A percentile compares a stretch with the other conserved stretches of the same genome.
These are phyloP conservation scores for Mortierella sp. DNA, from an alignment of 371 early-diverging fungal species.

Conservation along the genomic window DNA sequence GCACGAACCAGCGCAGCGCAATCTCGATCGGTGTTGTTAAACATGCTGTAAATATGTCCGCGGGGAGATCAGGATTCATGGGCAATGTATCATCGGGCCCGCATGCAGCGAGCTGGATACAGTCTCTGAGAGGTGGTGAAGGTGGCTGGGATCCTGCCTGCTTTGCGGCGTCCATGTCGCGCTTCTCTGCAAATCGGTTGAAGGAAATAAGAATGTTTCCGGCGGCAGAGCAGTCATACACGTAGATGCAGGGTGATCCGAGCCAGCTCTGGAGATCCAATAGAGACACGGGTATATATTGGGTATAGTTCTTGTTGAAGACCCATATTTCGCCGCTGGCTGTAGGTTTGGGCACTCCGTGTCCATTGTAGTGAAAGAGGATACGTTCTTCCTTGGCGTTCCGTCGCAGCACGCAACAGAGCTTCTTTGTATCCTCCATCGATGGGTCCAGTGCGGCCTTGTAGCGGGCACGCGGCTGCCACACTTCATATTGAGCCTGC, in stretches of 20 bases:
- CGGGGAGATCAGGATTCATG: slow-evolving; percentile 94
- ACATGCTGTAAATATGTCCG: slow-evolving; percentile 96
- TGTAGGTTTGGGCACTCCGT: slow-evolving; percentile 97
- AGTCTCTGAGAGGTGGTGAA: slow-evolving; percentile 77
- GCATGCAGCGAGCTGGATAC: slow-evolving; percentile 96
- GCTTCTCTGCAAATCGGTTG: slow-evolving; percentile 86
- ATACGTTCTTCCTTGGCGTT: slow-evolving; percentile 94
- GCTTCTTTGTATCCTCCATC: slow-evolving; percentile 91
- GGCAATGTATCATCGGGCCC: slow-evolving; percentile 87
- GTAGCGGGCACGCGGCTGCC: slow-evolving; percentile 90
- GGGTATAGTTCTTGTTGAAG: slow-evolving; percentile 96
- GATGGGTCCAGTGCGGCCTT: slow-evolving; percentile 89
- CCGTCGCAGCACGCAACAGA: slow-evolving; percentile 83
- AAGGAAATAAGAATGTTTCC: slow-evolving; percentile 92
- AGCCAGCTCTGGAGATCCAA: slow-evolving; percentile 94
- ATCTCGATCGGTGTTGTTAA: slow-evolving; percentile 96
- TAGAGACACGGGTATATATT: slow-evolving; percentile 95
- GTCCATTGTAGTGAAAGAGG: slow-evolving; percentile 98
- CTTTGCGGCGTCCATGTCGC: slow-evolving; percentile 76
- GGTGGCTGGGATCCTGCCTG: slow-evolving; percentile 39
- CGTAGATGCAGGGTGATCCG: slow-evolving; percentile 95
- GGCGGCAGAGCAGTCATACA: slow-evolving; percentile 96
- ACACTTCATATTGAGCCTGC: slow-evolving; percentile 92
- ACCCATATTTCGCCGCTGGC: slow-evolving; percentile 98
- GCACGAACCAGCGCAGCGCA: slow-evolving; percentile 92